Percentiles rank a stretch among this genome's conserved stretches.
These are phyloP conservation scores for Fusarium secorum DNA, from an alignment of 2,329 filamentous ascomycete species.

Conservation along the genomic window DNA sequence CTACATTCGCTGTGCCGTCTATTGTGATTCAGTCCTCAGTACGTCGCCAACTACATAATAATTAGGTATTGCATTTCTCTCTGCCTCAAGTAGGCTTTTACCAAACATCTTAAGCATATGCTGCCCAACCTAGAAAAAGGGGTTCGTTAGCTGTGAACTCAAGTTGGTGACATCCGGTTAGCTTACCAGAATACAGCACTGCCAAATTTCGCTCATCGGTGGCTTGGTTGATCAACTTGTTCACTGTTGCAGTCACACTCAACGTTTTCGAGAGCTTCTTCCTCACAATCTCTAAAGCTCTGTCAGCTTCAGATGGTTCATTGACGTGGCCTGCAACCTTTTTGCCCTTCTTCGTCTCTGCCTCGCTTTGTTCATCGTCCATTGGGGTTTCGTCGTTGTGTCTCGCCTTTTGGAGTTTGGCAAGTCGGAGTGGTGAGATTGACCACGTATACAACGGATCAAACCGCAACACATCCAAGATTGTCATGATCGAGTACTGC, in stretches of 20 bases:
- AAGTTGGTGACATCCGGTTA: background rate
- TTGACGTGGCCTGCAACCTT: slow-evolving; percentile 54
- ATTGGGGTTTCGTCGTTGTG: slow-evolving; percentile 55
- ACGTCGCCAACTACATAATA: background rate
- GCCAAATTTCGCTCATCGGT: slow-evolving; percentile 93
- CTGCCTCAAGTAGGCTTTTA: background rate
- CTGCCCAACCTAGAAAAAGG: slow-evolving; percentile 52
- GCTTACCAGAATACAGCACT: slow-evolving; percentile 81
- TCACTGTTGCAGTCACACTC: slow-evolving; percentile 94
- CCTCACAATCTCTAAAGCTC: slow-evolving; percentile 89
- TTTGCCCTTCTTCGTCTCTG: slow-evolving; percentile 52
- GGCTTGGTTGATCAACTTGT: slow-evolving; percentile 95
- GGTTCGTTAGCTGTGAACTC: slow-evolving; percentile 31
- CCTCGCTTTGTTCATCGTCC: slow-evolving; percentile 51
- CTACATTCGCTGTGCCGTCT: background rate
- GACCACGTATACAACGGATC: slow-evolving; percentile 98
- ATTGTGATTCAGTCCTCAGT: background rate
- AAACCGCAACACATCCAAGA: slow-evolving; percentile 96
- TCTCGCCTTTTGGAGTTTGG: slow-evolving; percentile 70
- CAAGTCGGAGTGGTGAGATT: slow-evolving; percentile 73
- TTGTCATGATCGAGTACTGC: slow-evolving; percentile 97
- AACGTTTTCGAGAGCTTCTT: slow-evolving; percentile 96
- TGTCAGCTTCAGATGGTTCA: slow-evolving; percentile 79
- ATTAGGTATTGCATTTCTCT: background rate
- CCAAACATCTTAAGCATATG: slow-evolving; percentile 50